These are phyloP conservation scores for Conticribra guillardii DNA, from an alignment of 108 stramenopile genomes.

Conservation along the genomic window DNA sequence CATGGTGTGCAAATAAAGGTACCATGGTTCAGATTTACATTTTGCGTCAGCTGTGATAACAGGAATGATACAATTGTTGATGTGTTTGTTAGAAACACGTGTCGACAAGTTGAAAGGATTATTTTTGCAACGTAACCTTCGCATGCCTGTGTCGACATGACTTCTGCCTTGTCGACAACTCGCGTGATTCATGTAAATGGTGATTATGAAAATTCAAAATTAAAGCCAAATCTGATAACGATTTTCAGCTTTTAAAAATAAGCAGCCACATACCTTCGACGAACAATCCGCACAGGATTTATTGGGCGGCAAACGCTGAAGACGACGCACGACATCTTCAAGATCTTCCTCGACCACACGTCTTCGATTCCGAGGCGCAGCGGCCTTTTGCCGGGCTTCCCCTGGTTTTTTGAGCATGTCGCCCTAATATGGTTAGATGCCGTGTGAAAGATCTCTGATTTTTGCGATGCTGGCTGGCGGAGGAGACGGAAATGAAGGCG, in stretches of 20 bases:
- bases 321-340: constrained; percentile 45
- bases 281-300: constrained; percentile 83
- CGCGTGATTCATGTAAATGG: too few relatives aligned
- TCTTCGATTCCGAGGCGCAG: constrained; percentile 17
- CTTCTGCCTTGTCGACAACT: too few relatives aligned
- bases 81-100: not conserved
- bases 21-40: constrained; percentile 74
- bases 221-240: constrained; percentile 2
- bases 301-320: constrained; percentile 69
- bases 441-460: too few relatives aligned
- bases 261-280: constrained; percentile 43
- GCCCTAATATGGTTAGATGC: too few relatives aligned
- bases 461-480: too few relatives aligned
- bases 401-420: constrained; percentile 57
- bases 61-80: not conserved
- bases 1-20: constrained; percentile 84
- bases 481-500: too few relatives aligned
- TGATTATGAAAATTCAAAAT: not conserved
- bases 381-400: constrained; percentile 27
- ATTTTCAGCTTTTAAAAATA: too few relatives aligned
- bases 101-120: too few relatives aligned
- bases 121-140: too few relatives aligned
- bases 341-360: constrained; percentile 34
- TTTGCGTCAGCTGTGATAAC: constrained; percentile 57
- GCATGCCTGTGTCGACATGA: too few relatives aligned